A percentile compares a stretch with the other conserved stretches of the same genome.
These are phyloP conservation scores for Boletus rubropictus DNA, from an alignment of 768 basidiomycete species.

Conservation along the genomic window DNA sequence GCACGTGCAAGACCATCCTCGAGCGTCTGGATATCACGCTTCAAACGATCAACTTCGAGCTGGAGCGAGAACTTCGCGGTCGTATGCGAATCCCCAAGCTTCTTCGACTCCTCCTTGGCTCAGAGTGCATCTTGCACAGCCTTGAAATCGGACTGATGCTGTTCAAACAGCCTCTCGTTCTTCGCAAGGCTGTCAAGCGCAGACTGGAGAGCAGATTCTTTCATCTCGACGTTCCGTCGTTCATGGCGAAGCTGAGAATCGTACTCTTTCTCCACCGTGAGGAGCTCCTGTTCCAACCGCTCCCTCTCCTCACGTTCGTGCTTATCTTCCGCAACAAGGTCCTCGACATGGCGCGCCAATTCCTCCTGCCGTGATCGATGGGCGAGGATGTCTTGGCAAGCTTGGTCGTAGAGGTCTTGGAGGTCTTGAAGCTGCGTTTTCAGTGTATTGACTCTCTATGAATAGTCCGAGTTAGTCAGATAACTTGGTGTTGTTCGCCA, in stretches of 20 bases:
- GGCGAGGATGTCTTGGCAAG: slow-evolving; percentile 56
- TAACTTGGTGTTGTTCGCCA: background rate
- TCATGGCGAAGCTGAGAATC: slow-evolving; percentile 57
- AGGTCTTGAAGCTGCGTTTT: slow-evolving; percentile 65
- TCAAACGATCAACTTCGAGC: slow-evolving; percentile 81
- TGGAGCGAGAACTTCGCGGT: slow-evolving; percentile 82
- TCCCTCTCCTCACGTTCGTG: slow-evolving; percentile 55
- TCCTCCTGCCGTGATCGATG: slow-evolving; percentile 73
- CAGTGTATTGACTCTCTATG: slow-evolving; percentile 61
- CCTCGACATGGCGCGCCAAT: slow-evolving; percentile 67
- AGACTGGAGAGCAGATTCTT: slow-evolving; percentile 61
- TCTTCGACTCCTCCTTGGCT: slow-evolving; percentile 67
- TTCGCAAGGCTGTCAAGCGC: slow-evolving; percentile 60
- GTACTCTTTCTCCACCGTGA: slow-evolving; percentile 54
- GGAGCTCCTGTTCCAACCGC: slow-evolving; percentile 47
- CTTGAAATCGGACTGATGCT: slow-evolving; percentile 71
- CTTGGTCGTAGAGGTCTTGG: slow-evolving; percentile 59
- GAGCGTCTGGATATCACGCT: slow-evolving; percentile 74
- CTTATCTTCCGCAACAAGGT: slow-evolving; percentile 58
- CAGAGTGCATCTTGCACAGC: slow-evolving; percentile 70
- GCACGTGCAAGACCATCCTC: slow-evolving; percentile 75
- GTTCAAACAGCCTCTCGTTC: slow-evolving; percentile 54
- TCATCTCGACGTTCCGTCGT: slow-evolving; percentile 60
- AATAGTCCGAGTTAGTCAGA: slow-evolving; percentile 1
- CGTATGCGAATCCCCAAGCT: slow-evolving; percentile 78